Conservation (phyloP, 2,329 filamentous ascomycete species). For the Hymenoscyphus fructigenus region DNA sequence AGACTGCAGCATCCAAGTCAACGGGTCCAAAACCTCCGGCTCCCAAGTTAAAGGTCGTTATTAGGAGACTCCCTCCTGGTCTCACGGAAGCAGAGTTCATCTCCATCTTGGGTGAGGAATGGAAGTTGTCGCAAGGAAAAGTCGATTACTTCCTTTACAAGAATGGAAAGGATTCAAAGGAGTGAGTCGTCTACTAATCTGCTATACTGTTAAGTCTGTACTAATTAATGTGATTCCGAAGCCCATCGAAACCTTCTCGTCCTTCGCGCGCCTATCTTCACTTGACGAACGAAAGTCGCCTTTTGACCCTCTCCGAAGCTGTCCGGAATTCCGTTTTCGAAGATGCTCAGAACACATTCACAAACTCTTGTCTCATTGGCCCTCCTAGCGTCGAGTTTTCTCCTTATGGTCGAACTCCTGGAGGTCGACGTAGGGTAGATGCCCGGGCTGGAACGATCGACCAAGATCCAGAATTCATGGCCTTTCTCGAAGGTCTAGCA, state of each 20-base stretch:
- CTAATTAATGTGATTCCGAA: constrained; percentile 38
- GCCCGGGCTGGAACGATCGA: constrained; percentile 92
- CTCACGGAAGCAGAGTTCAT: constrained; percentile 79
- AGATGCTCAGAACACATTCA: constrained; percentile 76
- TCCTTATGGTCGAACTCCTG: constrained; percentile 79
- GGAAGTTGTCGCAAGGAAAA: constrained; percentile 77
- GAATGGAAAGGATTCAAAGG: constrained; percentile 75
- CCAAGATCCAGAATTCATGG: constrained; percentile 93
- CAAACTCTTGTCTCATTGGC: constrained; percentile 70
- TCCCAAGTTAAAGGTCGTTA: constrained; percentile 74
- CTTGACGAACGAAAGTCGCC: constrained; percentile 67
- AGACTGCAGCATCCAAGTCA: constrained; percentile 41
- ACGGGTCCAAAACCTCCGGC: constrained; percentile 46
- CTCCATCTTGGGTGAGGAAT: constrained; percentile 70
- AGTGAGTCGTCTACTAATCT: constrained; percentile 54
- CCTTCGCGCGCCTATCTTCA: constrained; percentile 83
- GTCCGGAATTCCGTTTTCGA: constrained; percentile 72
- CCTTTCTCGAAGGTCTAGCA: constrained; percentile 83
- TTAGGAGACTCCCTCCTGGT: constrained; percentile 82
- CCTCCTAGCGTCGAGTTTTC: constrained; percentile 80
- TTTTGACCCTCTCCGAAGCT: constrained; percentile 65
- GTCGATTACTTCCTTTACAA: constrained; percentile 81
- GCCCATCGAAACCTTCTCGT: constrained; percentile 79
- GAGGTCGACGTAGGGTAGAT: constrained; percentile 72
- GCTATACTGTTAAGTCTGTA: not conserved